Base-by-base conservation (phyloP, 257 asterid genomes). In the Gentiana macrophylla region DNA sequence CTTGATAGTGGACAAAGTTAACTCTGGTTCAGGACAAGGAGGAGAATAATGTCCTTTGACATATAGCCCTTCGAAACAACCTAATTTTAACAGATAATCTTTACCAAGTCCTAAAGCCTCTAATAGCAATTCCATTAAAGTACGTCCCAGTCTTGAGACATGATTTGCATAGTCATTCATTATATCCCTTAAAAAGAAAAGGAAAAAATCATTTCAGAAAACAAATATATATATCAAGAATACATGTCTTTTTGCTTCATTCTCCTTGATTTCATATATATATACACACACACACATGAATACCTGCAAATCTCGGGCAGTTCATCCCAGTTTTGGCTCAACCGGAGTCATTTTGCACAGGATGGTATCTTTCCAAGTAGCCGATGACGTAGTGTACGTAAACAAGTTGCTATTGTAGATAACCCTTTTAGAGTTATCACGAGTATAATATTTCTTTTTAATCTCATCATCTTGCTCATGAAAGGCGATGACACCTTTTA, bases 21-120 rank as follows among this genome's bases (percentile, higher is more conserved):
- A 55, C 3, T 76, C 74, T 1, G 84, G 84, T 59, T 82, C 70
- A 0, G 90, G 90, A 50, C 90, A 82, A 9, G 79, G 34, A 0
- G 86, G 82, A 48, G 74, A 77, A 69, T 79, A 79, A 45, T 79
- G 86, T n/a, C 68, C 65, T 54, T 59, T 4, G 0, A 76, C 35
- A 6, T 3, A 9, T 3, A 70, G 67, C 6, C 79, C 72, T 1
- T 65, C 77, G 4, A 67, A 70, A 43, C 83, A 80, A 54, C 70
- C 83, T 63, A 77, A 60, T 12, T 74, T 73, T 44, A 57, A n/a
- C 44, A 80, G 70, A 12, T 71, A 69, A n/a, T 69, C 57, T 0
- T 35, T 50, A 52, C 73, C 57, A 1, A 79, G 77, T 1, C 75
- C 83, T 1, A 83, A 58, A 5, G 78, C 74, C 37, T 80, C 75